These are phyloP conservation scores for Vaccinium macrocarpon DNA, from an alignment of 148 eudicot genomes.

Conservation along the genomic window DNA sequence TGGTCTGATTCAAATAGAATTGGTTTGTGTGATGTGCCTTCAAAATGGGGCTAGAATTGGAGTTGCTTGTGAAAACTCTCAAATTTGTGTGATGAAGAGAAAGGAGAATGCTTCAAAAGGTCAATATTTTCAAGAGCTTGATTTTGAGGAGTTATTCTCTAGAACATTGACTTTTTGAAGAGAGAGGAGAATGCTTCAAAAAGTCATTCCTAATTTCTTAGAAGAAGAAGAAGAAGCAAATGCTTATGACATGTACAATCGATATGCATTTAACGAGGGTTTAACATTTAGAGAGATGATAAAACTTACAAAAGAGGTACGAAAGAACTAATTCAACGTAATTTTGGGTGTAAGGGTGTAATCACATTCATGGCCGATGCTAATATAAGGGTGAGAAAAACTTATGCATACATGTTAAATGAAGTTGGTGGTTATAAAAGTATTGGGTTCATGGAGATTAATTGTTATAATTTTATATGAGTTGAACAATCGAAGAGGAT, in stretches of 20 bases:
- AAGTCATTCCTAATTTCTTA: no score
- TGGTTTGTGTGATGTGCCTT: constrained; percentile 18
- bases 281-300: background rate
- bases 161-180: no score
- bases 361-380: no score
- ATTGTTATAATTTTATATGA: no score
- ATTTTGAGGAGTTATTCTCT: no score
- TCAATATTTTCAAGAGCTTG: no score
- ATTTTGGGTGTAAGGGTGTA: background rate
- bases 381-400: no score
- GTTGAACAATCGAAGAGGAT: no score
- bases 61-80: constrained; percentile 12
- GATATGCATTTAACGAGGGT: background rate
- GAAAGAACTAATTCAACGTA: background rate
- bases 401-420: no score
- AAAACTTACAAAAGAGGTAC: background rate
- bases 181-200: no score
- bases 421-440: no score
- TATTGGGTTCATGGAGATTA: no score
- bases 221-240: background rate
- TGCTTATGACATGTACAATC: background rate
- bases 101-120: constrained; percentile 1
- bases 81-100: constrained; percentile 19
- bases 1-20: constrained; percentile 21
- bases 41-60: constrained; percentile 23